Evolutionary conservation across 2,329 filamentous ascomycete genomes (phyloP).

Genomic region (Pseudonectria foliicola): DNA sequence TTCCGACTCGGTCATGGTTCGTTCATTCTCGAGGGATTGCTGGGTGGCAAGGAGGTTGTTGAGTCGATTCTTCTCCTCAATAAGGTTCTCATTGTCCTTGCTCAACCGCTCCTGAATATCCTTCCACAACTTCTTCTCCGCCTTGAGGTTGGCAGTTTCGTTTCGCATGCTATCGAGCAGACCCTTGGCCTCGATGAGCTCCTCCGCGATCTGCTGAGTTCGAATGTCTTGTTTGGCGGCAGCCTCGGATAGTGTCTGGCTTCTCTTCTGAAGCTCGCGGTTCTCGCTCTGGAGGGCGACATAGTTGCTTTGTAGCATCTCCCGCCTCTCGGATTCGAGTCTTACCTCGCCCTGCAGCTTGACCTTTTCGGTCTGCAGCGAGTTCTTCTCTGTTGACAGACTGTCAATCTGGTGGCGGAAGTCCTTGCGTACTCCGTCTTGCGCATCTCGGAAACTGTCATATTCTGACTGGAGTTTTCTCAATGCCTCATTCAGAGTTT

Average conservation of each 20-base stretch:
- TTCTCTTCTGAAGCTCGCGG: constrained; percentile 75
- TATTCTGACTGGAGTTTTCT: constrained; percentile 86
- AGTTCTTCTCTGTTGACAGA: constrained; percentile 73
- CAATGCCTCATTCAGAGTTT: constrained; percentile 64
- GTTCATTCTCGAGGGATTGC: constrained; percentile 86
- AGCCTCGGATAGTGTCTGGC: constrained; percentile 67
- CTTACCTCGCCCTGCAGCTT: constrained; percentile 73
- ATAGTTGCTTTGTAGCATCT: constrained; percentile 86
- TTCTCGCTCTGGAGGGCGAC: constrained; percentile 79
- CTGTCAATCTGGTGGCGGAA: constrained; percentile 79
- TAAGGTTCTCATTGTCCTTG: constrained; percentile 78
- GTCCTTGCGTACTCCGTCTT: constrained; percentile 70
- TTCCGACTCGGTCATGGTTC: constrained; percentile 77
- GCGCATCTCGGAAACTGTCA: constrained; percentile 82
- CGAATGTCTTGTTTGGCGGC: constrained; percentile 84
- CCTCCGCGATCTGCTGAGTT: constrained; percentile 87
- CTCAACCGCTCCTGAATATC: constrained; percentile 82
- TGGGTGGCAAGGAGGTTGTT: constrained; percentile 77
- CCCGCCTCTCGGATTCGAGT: constrained; percentile 74
- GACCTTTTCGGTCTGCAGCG: constrained; percentile 75
- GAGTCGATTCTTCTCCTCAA: constrained; percentile 77
- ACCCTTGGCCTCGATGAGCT: constrained; percentile 78
- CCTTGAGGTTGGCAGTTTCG: constrained; percentile 87
- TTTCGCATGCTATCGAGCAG: constrained; percentile 80
- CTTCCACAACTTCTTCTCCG: constrained; percentile 91